Percentiles rank a stretch among this genome's conserved stretches.
phyloP scores from a whole-genome alignment of 768 basidiomycete genomes.

The Mycena vitilis region DNA sequence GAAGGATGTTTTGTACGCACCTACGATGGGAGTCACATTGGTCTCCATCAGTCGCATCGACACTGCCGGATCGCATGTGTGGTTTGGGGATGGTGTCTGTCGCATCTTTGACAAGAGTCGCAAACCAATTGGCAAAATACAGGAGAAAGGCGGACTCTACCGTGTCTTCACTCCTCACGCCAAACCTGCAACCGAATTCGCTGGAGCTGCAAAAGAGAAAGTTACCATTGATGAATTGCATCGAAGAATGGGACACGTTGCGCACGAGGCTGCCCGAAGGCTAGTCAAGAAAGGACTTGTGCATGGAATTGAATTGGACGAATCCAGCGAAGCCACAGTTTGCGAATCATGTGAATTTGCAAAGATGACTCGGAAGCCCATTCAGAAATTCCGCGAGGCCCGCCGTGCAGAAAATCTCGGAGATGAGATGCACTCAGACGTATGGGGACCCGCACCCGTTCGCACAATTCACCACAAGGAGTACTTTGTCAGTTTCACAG shows the following conservation, averaged over 20 bases:
- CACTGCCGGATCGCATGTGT: slow-evolving; percentile 38
- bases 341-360: too few species aligned
- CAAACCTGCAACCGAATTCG: slow-evolving; percentile 7
- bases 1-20: slow-evolving; percentile 46
- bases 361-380: too few species aligned
- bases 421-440: slow-evolving; percentile 36
- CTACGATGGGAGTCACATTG: slow-evolving; percentile 45
- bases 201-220: slow-evolving; percentile 3
- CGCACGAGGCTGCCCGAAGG: slow-evolving; percentile 32
- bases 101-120: slow-evolving; percentile 22
- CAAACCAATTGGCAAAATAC: too few species aligned
- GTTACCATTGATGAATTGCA: slow-evolving; percentile 43
- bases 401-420: too few species aligned
- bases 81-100: slow-evolving; percentile 40
- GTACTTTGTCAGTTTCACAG: slow-evolving; percentile 50
- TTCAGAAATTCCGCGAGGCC: too few species aligned
- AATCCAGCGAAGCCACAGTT: slow-evolving; percentile 37
- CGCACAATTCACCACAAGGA: slow-evolving; percentile 18
- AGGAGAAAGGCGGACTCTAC: too few species aligned
- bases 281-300: slow-evolving; percentile 34
- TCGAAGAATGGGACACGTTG: slow-evolving; percentile 42
- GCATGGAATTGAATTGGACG: slow-evolving; percentile 39
- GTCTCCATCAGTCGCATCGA: slow-evolving; percentile 45
- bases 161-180: slow-evolving; percentile 2
- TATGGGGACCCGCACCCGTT: slow-evolving; percentile 51